A percentile compares a stretch with the other conserved stretches of the same genome.
phyloP scores from a whole-genome alignment of 768 basidiomycete species.

The Tylopilus cervinicoccineus region DNA sequence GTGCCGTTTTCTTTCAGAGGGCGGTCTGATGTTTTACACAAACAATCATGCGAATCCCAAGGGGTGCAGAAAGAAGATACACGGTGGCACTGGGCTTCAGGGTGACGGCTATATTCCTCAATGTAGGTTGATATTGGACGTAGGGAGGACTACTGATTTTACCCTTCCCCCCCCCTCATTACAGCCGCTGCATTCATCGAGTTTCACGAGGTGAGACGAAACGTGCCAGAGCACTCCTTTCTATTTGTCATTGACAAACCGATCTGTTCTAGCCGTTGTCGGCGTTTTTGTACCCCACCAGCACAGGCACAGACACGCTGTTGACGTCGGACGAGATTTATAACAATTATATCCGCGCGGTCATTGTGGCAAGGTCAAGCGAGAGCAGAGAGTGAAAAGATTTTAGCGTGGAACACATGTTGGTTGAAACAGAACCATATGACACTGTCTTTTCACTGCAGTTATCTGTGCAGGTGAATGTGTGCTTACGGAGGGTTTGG shows the following conservation, averaged over 20 bases:
- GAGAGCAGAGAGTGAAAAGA: conserved; percentile 10
- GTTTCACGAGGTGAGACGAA: conserved; percentile 52
- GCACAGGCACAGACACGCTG: conserved; percentile 56
- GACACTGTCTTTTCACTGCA: no score
- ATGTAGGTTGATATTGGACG: conserved; percentile 35
- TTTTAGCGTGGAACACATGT: background rate
- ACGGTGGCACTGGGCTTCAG: conserved; percentile 62
- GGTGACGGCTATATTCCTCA: conserved; percentile 58
- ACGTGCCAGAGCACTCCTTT: background rate
- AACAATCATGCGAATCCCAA: conserved; percentile 48
- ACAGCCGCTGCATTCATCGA: conserved; percentile 63
- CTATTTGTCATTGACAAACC: background rate
- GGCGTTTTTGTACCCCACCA: conserved; percentile 60
- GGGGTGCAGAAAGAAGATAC: conserved; percentile 64
- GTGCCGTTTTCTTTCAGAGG: conserved; percentile 40
- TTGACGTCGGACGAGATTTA: conserved; percentile 69
- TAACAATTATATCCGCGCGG: conserved; percentile 63
- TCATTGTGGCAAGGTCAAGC: conserved; percentile 36
- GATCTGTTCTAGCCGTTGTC: conserved; percentile 44
- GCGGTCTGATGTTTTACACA: conserved; percentile 73
- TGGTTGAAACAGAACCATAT: background rate
- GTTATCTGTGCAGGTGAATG: no score
- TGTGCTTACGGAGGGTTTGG: no score
- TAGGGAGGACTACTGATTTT: background rate
- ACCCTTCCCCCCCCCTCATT: background rate